Base-by-base conservation (phyloP, 257 asterid genomes). In the Linderniella brevidens region DNA sequence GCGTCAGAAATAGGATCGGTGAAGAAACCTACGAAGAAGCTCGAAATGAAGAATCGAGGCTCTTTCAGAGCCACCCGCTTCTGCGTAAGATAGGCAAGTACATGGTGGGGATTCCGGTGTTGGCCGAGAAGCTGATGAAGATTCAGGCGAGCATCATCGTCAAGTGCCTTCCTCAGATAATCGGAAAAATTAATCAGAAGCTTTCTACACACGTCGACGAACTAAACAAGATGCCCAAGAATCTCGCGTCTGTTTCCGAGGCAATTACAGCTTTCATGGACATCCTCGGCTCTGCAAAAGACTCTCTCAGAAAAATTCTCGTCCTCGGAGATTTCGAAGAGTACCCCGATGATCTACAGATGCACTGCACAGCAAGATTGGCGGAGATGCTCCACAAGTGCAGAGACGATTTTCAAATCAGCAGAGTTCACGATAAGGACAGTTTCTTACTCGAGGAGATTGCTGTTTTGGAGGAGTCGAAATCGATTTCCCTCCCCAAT, bases 11-110 rank as follows among this genome's bases (percentile, higher is more conserved):
- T 17, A 44, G 48, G 19, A 44, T 44, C 48, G 48, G 48, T 3
- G 19, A 44, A 3, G 48, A 44, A 44, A 13, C 48, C 11, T 44
- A 44, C 48, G 48, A 44, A 44, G 48, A 44, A 17, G 48, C 48
- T 17, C 1, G 48, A 9, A 13, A 3, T 3, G 48, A 44, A 13
- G 48, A 44, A 44, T 3, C 9, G 3, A 13, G 11, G 11, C 19
- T 44, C 19, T 44, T 44, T 9, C 3, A n/a, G 17, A 13, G 17
- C 13, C 17, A 44, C 9, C 17, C 48, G 3, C 17, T 44, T n/a
- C 17, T 44, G 48, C 3, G 19, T 3, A 44, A 13, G 17, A 44
- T 44, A n/a, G 17, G 48, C 48, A 44, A 44, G 17, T 44, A 15
- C 19, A 44, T 44, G 48, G 48, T 44, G 1, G 48, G 48, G 2